Conservation (phyloP, 139 green algal genomes). For the Tetraselmis chui region DNA sequence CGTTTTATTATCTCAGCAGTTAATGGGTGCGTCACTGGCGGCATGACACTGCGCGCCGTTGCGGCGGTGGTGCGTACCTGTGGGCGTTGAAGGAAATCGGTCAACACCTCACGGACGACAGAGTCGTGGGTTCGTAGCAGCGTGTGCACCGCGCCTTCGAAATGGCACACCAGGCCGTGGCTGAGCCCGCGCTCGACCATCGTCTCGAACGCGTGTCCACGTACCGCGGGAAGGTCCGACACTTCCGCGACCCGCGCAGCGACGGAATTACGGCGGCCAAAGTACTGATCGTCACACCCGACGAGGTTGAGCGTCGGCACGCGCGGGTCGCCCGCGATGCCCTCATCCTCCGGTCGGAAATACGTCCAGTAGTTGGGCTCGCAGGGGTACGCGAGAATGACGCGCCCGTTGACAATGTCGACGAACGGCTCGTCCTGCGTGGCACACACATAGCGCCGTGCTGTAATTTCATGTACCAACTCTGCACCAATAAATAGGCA, state of each 20-base stretch:
- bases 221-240: background rate
- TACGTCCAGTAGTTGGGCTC: constrained; percentile 4
- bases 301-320: constrained; percentile 3
- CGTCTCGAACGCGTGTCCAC: background rate
- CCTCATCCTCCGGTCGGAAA: background rate
- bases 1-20: too few species aligned
- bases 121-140: background rate
- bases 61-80: background rate
- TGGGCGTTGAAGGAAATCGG: background rate
- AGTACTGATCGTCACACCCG: background rate
- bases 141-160: background rate
- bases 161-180: background rate
- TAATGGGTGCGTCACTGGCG: too few species aligned
- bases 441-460: too few species aligned
- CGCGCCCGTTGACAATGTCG: background rate
- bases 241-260: background rate
- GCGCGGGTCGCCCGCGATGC: constrained; percentile 1
- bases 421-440: background rate
- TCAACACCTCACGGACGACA: background rate
- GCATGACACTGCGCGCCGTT: too few species aligned
- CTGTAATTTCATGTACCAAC: too few species aligned
- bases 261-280: background rate
- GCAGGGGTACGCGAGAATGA: constrained; percentile 1
- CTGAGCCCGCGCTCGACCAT: constrained; percentile 2
- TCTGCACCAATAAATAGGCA: too few species aligned